Conservation (phyloP, 768 basidiomycete genomes). For the Macrolepiota dolichaula region DNA sequence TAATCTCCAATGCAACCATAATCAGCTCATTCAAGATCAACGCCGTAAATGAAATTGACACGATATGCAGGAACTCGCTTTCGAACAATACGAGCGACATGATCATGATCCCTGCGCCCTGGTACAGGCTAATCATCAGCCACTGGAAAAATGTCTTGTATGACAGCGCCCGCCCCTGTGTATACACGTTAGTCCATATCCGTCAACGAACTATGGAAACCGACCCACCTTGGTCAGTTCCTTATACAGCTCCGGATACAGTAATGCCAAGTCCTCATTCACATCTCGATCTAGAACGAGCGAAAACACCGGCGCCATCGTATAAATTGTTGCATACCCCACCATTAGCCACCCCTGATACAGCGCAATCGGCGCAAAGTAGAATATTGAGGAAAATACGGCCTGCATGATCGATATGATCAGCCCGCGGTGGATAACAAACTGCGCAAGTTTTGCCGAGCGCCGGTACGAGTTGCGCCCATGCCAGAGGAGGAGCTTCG, state of each 20-base stretch:
- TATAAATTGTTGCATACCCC: conserved; percentile 94
- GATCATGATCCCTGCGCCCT: conserved; percentile 99
- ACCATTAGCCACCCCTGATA: conserved; percentile 99
- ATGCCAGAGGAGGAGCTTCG: conserved; percentile 97
- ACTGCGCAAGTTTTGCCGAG: conserved; percentile 95
- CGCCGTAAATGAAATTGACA: conserved; percentile 96
- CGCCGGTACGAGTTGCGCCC: conserved; percentile 98
- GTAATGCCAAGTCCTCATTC: conserved; percentile 88
- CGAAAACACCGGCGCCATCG: conserved; percentile 98
- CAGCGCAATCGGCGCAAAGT: conserved; percentile 92
- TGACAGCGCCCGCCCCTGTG: conserved; percentile 86
- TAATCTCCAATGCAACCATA: conserved; percentile 98
- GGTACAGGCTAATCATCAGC: conserved; percentile 96
- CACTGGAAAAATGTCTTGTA: conserved; percentile 99
- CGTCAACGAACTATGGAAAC: background rate
- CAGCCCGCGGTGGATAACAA: conserved; percentile 95
- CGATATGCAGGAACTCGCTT: conserved; percentile 96
- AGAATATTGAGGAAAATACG: conserved; percentile 90
- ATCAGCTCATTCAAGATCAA: conserved; percentile 95
- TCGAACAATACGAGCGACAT: conserved; percentile 95
- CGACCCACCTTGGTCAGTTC: conserved; percentile 85
- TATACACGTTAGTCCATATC: background rate
- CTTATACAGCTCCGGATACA: conserved; percentile 98
- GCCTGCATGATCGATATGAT: conserved; percentile 99
- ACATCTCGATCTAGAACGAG: conserved; percentile 94